A percentile compares a stretch with the other conserved stretches of the same genome.
phyloP scores from a whole-genome alignment of 1,284 basidiomycete genomes.

The Sparassis latifolia region DNA sequence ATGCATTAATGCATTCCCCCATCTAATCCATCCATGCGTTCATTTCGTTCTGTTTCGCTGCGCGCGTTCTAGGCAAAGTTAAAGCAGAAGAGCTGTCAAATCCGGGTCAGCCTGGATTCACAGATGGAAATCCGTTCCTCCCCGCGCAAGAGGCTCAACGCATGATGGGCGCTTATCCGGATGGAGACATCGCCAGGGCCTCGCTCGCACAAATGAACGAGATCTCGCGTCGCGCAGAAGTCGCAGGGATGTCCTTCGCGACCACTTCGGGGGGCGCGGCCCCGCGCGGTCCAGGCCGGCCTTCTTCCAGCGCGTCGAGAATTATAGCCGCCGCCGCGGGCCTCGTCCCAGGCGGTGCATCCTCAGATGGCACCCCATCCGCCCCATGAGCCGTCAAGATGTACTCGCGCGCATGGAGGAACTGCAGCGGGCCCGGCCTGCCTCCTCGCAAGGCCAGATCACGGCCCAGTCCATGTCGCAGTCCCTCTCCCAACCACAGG shows the following conservation, averaged over 20 bases:
- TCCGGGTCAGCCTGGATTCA: conserved; percentile 12
- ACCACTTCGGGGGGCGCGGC: conserved; percentile 2
- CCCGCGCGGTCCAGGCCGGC: conserved; percentile 11
- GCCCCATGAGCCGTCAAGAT: conserved; percentile 36
- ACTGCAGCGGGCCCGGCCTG: conserved; percentile 37
- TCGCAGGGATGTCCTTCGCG: conserved; percentile 34
- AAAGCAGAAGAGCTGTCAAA: conserved; percentile 22
- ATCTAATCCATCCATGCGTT: neutral
- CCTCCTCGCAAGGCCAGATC: conserved; percentile 21
- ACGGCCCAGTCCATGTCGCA: conserved; percentile 1
- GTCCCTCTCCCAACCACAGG: conserved; percentile 2
- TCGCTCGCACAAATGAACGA: conserved; percentile 70
- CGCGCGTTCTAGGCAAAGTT: conserved; percentile 20
- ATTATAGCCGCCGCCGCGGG: conserved; percentile 29
- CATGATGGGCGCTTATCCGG: conserved; percentile 46
- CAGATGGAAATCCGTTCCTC: conserved; percentile 45
- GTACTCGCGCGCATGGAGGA: conserved; percentile 46
- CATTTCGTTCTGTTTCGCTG: neutral
- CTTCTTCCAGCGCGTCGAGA: conserved; percentile 21
- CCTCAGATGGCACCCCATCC: conserved; percentile 15
- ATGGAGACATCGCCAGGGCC: conserved; percentile 54
- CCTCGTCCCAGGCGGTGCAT: conserved; percentile 17
- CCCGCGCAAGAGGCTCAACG: conserved; percentile 53
- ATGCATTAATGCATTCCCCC: neutral
- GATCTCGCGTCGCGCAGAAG: conserved; percentile 54